Conservation (phyloP, 108 stramenopile genomes). For the Phaeodactylum tricornutum region DNA sequence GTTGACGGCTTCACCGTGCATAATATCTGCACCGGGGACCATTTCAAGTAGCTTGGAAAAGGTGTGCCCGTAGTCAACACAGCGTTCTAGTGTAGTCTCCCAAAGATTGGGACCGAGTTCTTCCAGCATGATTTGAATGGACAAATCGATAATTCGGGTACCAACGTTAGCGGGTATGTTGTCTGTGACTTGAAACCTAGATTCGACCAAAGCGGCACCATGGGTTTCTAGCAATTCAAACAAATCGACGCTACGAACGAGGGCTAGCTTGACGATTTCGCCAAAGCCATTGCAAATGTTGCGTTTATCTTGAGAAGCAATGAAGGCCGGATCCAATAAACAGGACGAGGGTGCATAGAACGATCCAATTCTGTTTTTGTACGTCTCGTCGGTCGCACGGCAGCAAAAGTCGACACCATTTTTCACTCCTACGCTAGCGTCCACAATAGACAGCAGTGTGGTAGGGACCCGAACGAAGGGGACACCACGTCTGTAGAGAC, state of each 20-base stretch:
- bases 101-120: slow-evolving; percentile 96
- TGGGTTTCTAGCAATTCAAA: slow-evolving; percentile 91
- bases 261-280: slow-evolving; percentile 91
- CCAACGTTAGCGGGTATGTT: slow-evolving; percentile 52
- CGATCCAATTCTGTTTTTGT: slow-evolving; percentile 92
- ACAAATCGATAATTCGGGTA: slow-evolving; percentile 85
- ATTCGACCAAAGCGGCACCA: slow-evolving; percentile 72
- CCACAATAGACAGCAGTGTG: slow-evolving; percentile 91
- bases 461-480: slow-evolving; percentile 89
- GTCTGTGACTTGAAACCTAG: slow-evolving; percentile 44
- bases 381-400: slow-evolving; percentile 65
- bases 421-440: slow-evolving; percentile 96
- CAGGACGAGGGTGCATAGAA: slow-evolving; percentile 89
- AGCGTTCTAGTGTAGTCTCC: slow-evolving; percentile 87
- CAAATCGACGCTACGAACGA: slow-evolving; percentile 82
- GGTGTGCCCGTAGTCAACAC: slow-evolving; percentile 92
- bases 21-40: slow-evolving; percentile 87
- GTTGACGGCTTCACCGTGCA: slow-evolving; percentile 97
- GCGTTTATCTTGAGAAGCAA: slow-evolving; percentile 70
- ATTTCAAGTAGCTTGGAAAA: slow-evolving; percentile 94
- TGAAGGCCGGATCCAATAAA: slow-evolving; percentile 83
- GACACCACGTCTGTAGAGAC: slow-evolving; percentile 88
- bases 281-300: slow-evolving; percentile 93
- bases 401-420: slow-evolving; percentile 94
- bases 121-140: slow-evolving; percentile 95